Evolutionary conservation across 805 yeast species (phyloP).

Genomic region (Lachancea dasiensis): DNA sequence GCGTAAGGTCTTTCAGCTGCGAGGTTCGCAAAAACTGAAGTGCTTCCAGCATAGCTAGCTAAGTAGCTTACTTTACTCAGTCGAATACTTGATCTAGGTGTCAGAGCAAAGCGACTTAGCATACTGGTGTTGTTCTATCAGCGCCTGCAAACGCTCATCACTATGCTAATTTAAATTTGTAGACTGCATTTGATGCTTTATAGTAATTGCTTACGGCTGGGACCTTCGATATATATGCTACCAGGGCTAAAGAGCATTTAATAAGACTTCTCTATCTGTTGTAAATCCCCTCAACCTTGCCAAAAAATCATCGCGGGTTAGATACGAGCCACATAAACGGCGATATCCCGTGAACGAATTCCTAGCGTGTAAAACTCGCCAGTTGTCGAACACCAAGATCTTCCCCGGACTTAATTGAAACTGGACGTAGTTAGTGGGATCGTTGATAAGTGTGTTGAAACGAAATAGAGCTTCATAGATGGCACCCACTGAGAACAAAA

Average conservation of each 20-base stretch:
- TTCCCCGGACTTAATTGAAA: slow-evolving; percentile 59
- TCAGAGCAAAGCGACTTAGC: not conserved
- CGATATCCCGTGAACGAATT: slow-evolving; percentile 61
- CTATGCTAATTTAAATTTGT: not conserved
- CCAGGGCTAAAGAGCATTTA: not conserved
- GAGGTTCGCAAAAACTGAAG: no score
- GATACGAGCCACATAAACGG: slow-evolving; percentile 68
- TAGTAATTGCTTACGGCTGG: not conserved
- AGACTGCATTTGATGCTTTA: not conserved
- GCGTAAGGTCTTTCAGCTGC: slow-evolving; percentile 21
- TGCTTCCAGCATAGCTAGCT: no score
- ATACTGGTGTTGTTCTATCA: not conserved
- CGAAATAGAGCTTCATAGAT: slow-evolving; percentile 52
- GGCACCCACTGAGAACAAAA: slow-evolving; percentile 33
- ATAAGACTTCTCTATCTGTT: not conserved
- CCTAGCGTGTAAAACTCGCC: slow-evolving; percentile 68
- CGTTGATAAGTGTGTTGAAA: slow-evolving; percentile 50
- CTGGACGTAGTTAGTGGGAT: slow-evolving; percentile 45
- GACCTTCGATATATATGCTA: not conserved
- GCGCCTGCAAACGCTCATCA: not conserved
- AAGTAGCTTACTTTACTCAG: no score
- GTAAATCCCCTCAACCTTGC: slow-evolving; percentile 36
- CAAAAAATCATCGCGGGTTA: slow-evolving; percentile 61
- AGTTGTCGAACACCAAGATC: slow-evolving; percentile 62
- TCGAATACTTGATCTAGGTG: not conserved